These are phyloP conservation scores for Fusarium sp. DNA, from an alignment of 2,329 filamentous ascomycete genomes.

Conservation along the genomic window DNA sequence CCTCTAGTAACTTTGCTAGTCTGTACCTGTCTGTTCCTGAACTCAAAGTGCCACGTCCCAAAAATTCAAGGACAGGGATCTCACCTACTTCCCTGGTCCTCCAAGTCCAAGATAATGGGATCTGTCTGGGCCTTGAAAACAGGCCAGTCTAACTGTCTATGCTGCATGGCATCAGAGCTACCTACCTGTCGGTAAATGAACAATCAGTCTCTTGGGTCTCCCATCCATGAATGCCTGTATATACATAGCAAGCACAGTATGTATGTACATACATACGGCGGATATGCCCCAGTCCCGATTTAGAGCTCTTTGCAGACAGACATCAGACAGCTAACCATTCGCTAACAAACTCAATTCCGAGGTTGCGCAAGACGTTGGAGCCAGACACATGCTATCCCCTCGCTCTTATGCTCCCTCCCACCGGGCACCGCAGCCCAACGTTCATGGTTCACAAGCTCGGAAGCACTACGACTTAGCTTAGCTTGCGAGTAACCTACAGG, in stretches of 20 bases:
- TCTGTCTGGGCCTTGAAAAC: conserved; percentile 22
- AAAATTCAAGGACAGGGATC: conserved; percentile 19
- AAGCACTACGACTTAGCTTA: conserved; percentile 18
- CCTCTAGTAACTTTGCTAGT: background rate
- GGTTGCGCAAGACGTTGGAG: background rate
- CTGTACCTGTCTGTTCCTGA: conserved; percentile 7
- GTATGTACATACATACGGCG: background rate
- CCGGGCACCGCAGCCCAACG: background rate
- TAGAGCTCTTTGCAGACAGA: background rate
- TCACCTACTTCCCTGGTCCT: conserved; percentile 8
- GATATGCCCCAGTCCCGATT: background rate
- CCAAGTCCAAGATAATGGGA: conserved; percentile 11
- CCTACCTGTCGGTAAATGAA: conserved; percentile 39
- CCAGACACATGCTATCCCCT: background rate
- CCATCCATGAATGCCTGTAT: background rate
- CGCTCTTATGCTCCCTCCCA: background rate
- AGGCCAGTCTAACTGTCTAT: conserved; percentile 12
- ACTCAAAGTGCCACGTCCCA: conserved; percentile 9
- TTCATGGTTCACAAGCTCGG: conserved; percentile 7
- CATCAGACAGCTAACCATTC: background rate
- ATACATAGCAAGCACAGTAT: background rate
- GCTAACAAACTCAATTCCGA: background rate
- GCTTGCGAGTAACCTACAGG: conserved; percentile 8
- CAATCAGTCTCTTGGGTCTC: conserved; percentile 9
- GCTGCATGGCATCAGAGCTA: conserved; percentile 36